Evolutionary conservation across 2,329 filamentous ascomycete genomes (phyloP).

Genomic region (Nigrospora sphaerica): DNA sequence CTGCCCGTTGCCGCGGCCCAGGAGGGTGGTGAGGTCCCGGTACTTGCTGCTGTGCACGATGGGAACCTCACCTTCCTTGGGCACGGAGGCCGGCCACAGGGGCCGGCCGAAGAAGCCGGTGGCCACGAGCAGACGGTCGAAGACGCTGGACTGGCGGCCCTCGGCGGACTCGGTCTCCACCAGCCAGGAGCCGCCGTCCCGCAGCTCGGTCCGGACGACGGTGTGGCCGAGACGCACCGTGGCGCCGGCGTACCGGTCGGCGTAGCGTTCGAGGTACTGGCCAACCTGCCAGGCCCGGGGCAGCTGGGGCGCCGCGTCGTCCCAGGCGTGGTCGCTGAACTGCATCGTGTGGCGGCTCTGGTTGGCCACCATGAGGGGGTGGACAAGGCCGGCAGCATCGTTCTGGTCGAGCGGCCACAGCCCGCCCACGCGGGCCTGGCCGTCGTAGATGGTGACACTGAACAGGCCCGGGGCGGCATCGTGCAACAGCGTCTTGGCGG

Average conservation of each 20-base stretch:
- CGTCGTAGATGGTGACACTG: conserved; percentile 64
- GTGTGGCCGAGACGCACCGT: conserved; percentile 42
- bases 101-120: conserved; percentile 70
- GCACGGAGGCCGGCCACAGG: conserved; percentile 38
- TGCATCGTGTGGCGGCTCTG: conserved; percentile 71
- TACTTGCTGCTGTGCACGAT: conserved; percentile 65
- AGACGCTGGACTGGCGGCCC: conserved; percentile 39
- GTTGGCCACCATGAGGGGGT: conserved; percentile 66
- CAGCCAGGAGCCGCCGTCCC: conserved; percentile 28
- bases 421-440: conserved; percentile 59
- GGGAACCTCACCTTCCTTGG: conserved; percentile 31
- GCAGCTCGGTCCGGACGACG: conserved; percentile 33
- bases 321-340: conserved; percentile 69
- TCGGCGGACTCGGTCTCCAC: conserved; percentile 27
- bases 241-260: conserved; percentile 42
- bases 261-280: conserved; percentile 61
- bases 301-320: conserved; percentile 51
- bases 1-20: conserved; percentile 26
- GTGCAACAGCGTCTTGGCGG: conserved; percentile 66
- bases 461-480: conserved; percentile 48
- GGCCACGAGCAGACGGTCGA: conserved; percentile 66
- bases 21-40: conserved; percentile 42
- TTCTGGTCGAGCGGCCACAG: conserved; percentile 60
- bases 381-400: conserved; percentile 45
- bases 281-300: conserved; percentile 74